A percentile compares a stretch with the other conserved stretches of the same genome.
Evolutionary conservation across 1,284 basidiomycete genomes (phyloP).

Genomic region (Fomitopsis pinicola): DNA sequence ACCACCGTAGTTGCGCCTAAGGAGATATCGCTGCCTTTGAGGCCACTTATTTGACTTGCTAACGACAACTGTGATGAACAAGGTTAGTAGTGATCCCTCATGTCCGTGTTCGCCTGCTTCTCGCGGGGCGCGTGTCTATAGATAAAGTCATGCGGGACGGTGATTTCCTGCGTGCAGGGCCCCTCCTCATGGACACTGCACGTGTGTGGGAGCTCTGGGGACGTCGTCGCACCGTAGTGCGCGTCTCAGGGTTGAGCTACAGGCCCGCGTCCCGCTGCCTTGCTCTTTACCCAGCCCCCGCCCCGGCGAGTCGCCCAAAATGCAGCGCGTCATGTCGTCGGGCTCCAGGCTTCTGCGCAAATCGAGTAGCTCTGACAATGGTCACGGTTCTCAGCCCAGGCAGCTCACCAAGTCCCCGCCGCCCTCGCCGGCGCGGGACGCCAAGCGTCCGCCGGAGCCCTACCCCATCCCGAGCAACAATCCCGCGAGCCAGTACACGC

Average conservation of each 20-base stretch:
- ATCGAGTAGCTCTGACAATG: slow-evolving; percentile 23
- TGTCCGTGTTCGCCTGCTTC: slow-evolving; percentile 1
- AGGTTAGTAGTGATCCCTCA: slow-evolving; percentile 7
- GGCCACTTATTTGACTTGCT: neutral
- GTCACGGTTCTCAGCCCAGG: slow-evolving; percentile 34
- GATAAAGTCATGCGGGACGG: slow-evolving; percentile 16
- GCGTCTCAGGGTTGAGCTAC: neutral
- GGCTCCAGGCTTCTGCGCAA: slow-evolving; percentile 26
- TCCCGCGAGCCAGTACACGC: slow-evolving; percentile 84
- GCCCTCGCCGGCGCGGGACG: slow-evolving; percentile 40
- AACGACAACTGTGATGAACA: slow-evolving; percentile 3
- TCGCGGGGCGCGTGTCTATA: slow-evolving; percentile 6
- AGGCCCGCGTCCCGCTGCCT: neutral
- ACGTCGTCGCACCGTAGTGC: slow-evolving; percentile 1
- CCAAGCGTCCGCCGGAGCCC: slow-evolving; percentile 47
- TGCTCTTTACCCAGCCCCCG: slow-evolving; percentile 9
- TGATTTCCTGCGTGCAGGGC: slow-evolving; percentile 8
- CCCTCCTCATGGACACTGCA: slow-evolving; percentile 13
- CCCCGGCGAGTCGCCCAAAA: slow-evolving; percentile 8
- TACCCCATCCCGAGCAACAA: slow-evolving; percentile 70
- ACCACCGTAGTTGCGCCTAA: neutral
- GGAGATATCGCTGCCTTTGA: neutral
- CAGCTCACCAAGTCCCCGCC: slow-evolving; percentile 43
- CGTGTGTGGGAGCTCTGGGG: slow-evolving; percentile 4
- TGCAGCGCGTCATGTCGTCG: slow-evolving; percentile 19